phyloP scores from a whole-genome alignment of 2,329 filamentous ascomycete species.

The Claviceps humidiphila region DNA sequence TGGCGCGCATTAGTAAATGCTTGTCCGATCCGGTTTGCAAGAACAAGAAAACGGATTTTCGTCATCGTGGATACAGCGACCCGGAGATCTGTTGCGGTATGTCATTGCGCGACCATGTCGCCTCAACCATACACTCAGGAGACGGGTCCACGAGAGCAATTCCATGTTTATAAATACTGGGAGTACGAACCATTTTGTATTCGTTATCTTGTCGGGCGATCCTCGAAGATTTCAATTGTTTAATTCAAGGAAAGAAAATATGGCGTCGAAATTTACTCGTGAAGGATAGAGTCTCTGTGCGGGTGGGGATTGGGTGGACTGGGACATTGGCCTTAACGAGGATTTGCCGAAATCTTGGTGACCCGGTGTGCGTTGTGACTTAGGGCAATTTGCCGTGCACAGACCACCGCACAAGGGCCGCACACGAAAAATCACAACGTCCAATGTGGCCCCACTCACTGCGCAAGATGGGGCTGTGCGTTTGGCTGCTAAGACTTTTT shows the following conservation, averaged over 20 bases:
- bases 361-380: slow-evolving; percentile 19
- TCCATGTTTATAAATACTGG: neutral
- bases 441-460: slow-evolving; percentile 2
- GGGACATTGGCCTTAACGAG: slow-evolving; percentile 15
- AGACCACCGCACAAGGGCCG: slow-evolving; percentile 21
- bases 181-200: slow-evolving; percentile 45
- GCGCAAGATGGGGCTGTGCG: neutral
- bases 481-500: slow-evolving; percentile 4
- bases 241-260: slow-evolving; percentile 17
- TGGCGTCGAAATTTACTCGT: slow-evolving; percentile 16
- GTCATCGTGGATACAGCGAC: neutral
- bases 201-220: slow-evolving; percentile 47
- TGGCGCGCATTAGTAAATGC: slow-evolving; percentile 8
- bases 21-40: neutral
- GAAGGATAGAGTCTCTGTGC: slow-evolving; percentile 13
- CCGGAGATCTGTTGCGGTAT: neutral
- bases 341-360: slow-evolving; percentile 24
- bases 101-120: neutral
- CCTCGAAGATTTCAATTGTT: slow-evolving; percentile 46
- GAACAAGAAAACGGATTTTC: neutral
- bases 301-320: slow-evolving; percentile 11
- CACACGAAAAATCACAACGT: slow-evolving; percentile 18
- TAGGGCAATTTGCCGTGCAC: slow-evolving; percentile 32
- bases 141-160: neutral
- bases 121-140: neutral